These are phyloP conservation scores for Hypoxylon perforatum DNA, from an alignment of 495 filamentous ascomycete genomes.

Conservation along the genomic window DNA sequence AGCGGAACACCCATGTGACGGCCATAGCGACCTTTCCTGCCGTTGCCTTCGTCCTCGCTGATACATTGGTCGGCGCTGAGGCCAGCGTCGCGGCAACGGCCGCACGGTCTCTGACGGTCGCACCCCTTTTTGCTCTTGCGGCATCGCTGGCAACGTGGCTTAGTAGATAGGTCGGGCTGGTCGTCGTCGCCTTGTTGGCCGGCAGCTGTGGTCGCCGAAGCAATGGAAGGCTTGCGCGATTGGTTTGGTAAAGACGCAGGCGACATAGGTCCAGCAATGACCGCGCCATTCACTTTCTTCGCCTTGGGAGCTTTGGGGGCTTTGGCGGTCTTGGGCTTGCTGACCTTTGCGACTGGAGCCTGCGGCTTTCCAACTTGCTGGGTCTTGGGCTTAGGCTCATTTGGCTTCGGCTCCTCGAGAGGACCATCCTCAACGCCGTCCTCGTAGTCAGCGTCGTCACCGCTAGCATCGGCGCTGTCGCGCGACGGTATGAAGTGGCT, in stretches of 20 bases:
- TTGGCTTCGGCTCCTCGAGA: constrained; percentile 21
- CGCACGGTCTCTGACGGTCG: constrained; percentile 93
- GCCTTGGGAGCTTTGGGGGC: constrained; percentile 59
- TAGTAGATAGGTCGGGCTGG: constrained; percentile 89
- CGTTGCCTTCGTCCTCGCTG: constrained; percentile 96
- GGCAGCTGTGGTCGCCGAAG: constrained; percentile 74
- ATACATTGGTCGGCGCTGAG: constrained; percentile 91
- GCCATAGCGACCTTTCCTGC: constrained; percentile 94
- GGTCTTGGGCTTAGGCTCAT: constrained; percentile 51
- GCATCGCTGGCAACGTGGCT: constrained; percentile 97
- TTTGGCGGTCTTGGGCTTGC: constrained; percentile 61
- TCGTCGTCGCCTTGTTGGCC: constrained; percentile 76
- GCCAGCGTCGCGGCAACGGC: constrained; percentile 94
- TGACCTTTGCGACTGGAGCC: constrained; percentile 52
- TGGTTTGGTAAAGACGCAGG: constrained; percentile 71
- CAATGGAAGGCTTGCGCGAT: constrained; percentile 83
- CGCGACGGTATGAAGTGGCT: constrained; percentile 70
- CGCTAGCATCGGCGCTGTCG: constrained; percentile 79
- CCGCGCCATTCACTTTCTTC: constrained; percentile 59
- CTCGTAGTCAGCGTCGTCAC: constrained; percentile 71
- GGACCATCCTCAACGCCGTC: constrained; percentile 55
- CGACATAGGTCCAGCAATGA: constrained; percentile 67
- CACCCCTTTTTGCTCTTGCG: constrained; percentile 99
- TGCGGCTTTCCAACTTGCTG: constrained; percentile 57
- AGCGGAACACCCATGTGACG: constrained; percentile 96